A percentile compares a stretch with the other conserved stretches of the same genome.
These are phyloP conservation scores for Lepiota brunneoincarnata DNA, from an alignment of 768 basidiomycete genomes.

Conservation along the genomic window DNA sequence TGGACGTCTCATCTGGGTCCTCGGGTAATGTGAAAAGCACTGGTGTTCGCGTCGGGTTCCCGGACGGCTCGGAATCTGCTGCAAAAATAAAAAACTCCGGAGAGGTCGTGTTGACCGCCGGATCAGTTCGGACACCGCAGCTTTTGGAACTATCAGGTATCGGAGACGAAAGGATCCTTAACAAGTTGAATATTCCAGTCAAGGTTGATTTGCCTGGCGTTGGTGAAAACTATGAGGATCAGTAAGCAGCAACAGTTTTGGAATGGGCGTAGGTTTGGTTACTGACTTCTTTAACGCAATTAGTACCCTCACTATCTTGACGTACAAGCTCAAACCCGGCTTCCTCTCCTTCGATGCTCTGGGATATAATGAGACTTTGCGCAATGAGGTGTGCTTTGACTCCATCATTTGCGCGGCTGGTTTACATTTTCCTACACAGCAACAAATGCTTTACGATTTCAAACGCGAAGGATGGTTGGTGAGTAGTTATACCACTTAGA, in stretches of 20 bases:
- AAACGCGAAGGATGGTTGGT: slow-evolving; percentile 27
- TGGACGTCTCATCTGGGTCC: slow-evolving; percentile 15
- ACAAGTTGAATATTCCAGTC: slow-evolving; percentile 41
- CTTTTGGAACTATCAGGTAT: slow-evolving; percentile 62
- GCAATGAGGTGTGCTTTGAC: slow-evolving; percentile 20
- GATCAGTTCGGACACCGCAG: slow-evolving; percentile 51
- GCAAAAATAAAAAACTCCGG: slow-evolving; percentile 14
- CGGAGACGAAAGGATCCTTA: slow-evolving; percentile 50
- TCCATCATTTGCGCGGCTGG: not conserved
- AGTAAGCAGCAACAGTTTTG: slow-evolving; percentile 23
- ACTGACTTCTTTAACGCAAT: not conserved
- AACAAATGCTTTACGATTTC: slow-evolving; percentile 23
- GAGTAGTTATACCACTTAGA: slow-evolving; percentile 1
- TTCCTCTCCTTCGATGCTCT: slow-evolving; percentile 30
- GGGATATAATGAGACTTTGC: slow-evolving; percentile 24
- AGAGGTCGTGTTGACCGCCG: slow-evolving; percentile 48
- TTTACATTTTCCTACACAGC: slow-evolving; percentile 15
- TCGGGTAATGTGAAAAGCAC: slow-evolving; percentile 5
- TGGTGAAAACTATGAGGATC: slow-evolving; percentile 58
- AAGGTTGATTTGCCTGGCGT: slow-evolving; percentile 54
- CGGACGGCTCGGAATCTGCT: slow-evolving; percentile 1
- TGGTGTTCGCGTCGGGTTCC: slow-evolving; percentile 13
- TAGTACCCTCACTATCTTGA: slow-evolving; percentile 27
- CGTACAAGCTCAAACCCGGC: slow-evolving; percentile 26
- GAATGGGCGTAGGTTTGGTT: not conserved